Conservation (phyloP, 2,329 filamentous ascomycete species). For the Colletotrichum lindemuthianum region DNA sequence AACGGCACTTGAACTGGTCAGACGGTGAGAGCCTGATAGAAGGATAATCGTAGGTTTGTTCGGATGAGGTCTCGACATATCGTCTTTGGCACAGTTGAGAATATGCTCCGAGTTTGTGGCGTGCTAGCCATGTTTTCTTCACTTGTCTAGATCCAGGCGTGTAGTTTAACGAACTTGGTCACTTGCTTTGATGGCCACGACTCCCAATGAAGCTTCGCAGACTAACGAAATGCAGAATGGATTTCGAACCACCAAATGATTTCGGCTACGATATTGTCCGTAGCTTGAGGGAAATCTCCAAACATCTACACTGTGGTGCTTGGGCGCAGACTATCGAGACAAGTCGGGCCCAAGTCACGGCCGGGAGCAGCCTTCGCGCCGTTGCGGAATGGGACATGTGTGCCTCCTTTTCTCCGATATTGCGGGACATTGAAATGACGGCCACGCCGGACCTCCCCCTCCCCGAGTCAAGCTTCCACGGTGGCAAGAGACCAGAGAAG, state of each 20-base stretch:
- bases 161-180: too few species aligned
- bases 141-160: too few species aligned
- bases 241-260: too few species aligned
- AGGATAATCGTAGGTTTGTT: neutral
- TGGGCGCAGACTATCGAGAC: conserved; percentile 13
- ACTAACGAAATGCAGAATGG: too few species aligned
- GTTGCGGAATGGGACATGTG: conserved; percentile 1
- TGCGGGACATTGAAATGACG: conserved; percentile 2
- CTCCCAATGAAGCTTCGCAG: too few species aligned
- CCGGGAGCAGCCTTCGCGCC: conserved; percentile 24
- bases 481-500: too few species aligned
- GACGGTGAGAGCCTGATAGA: neutral
- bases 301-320: neutral
- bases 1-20: neutral
- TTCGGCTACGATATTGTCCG: neutral
- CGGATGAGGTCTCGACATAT: neutral
- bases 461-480: too few species aligned
- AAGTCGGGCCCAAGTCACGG: neutral
- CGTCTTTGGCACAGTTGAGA: neutral
- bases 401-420: conserved; percentile 2
- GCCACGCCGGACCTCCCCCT: neutral
- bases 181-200: too few species aligned
- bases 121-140: too few species aligned
- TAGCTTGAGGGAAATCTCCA: neutral
- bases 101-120: too few species aligned